Evolutionary conservation across 2,329 filamentous ascomycete species (phyloP).

Genomic region (Fusarium sp.): DNA sequence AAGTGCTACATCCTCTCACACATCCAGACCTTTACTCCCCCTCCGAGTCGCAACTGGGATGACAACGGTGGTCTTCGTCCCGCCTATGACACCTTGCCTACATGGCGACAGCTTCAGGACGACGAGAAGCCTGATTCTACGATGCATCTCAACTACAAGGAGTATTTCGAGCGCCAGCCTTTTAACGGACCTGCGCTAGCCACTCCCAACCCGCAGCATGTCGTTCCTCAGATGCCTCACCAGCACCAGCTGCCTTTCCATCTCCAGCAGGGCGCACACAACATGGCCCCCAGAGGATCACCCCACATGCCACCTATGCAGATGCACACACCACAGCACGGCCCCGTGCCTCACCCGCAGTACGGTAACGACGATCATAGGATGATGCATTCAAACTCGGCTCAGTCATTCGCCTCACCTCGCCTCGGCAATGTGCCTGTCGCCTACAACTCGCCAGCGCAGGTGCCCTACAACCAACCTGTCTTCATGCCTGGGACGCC

Average conservation of each 20-base stretch:
- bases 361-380: constrained; percentile 86
- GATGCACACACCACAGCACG: constrained; percentile 79
- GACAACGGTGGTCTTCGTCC: constrained; percentile 86
- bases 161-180: constrained; percentile 80
- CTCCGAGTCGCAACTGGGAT: constrained; percentile 71
- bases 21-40: constrained; percentile 65
- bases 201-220: constrained; percentile 76
- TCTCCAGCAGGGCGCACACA: constrained; percentile 79
- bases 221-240: constrained; percentile 79
- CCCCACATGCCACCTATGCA: constrained; percentile 83
- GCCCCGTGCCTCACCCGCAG: constrained; percentile 71
- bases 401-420: constrained; percentile 87
- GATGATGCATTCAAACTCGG: constrained; percentile 88
- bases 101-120: constrained; percentile 80
- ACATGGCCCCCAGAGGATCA: constrained; percentile 74
- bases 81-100: constrained; percentile 85
- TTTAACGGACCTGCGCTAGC: constrained; percentile 68
- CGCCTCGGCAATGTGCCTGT: constrained; percentile 78
- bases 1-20: constrained; percentile 70
- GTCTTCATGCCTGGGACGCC: constrained; percentile 78
- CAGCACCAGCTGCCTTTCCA: constrained; percentile 88
- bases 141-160: constrained; percentile 76
- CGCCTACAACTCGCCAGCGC: constrained; percentile 76
- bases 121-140: constrained; percentile 77
- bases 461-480: constrained; percentile 78